Evolutionary conservation across 2,329 filamentous ascomycete genomes (phyloP), one percentile per base, ranked within the genome.

Genomic region (Xylaria sp.): DNA sequence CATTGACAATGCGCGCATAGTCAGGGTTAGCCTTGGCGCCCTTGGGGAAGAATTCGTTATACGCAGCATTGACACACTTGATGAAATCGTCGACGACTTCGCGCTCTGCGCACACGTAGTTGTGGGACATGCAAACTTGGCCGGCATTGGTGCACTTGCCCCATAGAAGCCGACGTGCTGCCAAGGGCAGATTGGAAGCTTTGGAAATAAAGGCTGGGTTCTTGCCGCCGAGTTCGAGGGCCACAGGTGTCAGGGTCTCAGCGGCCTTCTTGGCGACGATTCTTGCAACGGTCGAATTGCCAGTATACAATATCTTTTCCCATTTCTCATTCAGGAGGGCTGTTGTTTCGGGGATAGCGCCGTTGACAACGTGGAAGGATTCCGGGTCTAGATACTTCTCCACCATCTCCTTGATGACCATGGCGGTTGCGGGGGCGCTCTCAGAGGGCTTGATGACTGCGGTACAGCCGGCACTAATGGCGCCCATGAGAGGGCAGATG

Each of bases 301-400:
- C 96, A 0, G 96, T 99, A 83, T 97, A 99, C 84, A 96, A 94
- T 75, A 99, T 96, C 86, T 97, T 98, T 82, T 96, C 94, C 91
- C 94, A 99, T 79, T 95, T 95, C 82, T 94, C 88, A 65, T 95
- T 89, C 38, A 99, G 86, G 50, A 98, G 82, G 13, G 89, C 89
- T 51, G 92, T 93, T 3, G 92, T 94, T 83, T 97, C 93, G 3
- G 90, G 85, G 22, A 97, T 81, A 31, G 84, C 89, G 67, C 96
- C 96, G 77, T 97, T 96, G 72, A 97, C 84, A 65, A 93, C 87
- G 39, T 84, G 82, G 80, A 93, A 97, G 73, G 89, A 90, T 17
- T 88, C 87, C 1, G 89, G 87, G 77, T 98, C 96, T 60, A 99
- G 89, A 44, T 87, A 86, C 45, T 88, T 85, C 75, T 91, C 87